Conservation (phyloP, 2,329 filamentous ascomycete species). For the Paecilomyces variotii region DNA sequence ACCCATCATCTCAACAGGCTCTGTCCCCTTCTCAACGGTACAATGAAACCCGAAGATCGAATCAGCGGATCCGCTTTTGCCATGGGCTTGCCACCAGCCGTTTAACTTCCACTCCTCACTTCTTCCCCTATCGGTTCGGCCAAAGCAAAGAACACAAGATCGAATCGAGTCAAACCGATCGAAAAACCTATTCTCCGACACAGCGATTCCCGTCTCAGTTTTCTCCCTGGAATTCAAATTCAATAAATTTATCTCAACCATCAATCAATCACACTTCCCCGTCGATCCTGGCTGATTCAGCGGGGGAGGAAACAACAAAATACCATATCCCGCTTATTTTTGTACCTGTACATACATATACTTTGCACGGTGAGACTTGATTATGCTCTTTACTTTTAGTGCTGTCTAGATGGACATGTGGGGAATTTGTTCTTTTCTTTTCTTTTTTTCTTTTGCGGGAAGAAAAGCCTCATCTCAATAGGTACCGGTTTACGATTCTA, state of each 20-base stretch:
- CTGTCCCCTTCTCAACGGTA: slow-evolving; percentile 79
- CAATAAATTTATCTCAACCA: not conserved
- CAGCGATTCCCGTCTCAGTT: not conserved
- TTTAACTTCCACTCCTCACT: slow-evolving; percentile 8
- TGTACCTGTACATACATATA: not conserved
- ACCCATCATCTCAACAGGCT: slow-evolving; percentile 45
- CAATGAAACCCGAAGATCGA: slow-evolving; percentile 53
- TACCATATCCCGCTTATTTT: not conserved
- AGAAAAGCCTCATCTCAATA: not conserved
- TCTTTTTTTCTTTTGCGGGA: not conserved
- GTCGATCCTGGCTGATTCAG: not conserved
- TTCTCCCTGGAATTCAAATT: not conserved
- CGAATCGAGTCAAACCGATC: not conserved
- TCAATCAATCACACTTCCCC: not conserved
- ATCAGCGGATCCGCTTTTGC: slow-evolving; percentile 40
- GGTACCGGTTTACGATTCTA: not conserved
- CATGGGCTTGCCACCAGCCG: slow-evolving; percentile 35
- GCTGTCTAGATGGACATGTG: not conserved
- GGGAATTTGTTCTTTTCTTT: not conserved
- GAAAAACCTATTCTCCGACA: not conserved
- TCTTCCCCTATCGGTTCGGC: not conserved
- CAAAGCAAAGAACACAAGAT: not conserved
- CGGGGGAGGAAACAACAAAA: not conserved
- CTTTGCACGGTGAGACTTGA: not conserved
- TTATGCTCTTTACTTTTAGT: not conserved